phyloP scores from a whole-genome alignment of 139 green algal genomes.

The Ettlia oleoabundans region DNA sequence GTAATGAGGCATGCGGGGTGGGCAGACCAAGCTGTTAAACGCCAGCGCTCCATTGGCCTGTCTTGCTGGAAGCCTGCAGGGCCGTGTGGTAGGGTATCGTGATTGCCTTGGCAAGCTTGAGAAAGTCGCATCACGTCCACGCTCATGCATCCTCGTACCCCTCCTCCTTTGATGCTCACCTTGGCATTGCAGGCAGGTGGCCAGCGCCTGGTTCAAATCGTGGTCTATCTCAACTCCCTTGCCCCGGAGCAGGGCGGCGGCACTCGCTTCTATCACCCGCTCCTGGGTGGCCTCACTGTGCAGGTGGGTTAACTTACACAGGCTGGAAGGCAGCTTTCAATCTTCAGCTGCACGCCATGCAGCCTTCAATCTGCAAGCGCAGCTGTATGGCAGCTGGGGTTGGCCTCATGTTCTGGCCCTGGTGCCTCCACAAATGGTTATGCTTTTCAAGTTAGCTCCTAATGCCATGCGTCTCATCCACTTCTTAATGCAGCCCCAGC shows the following conservation, averaged over 20 bases:
- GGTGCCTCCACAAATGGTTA: neutral
- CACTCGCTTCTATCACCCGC: conserved; percentile 11
- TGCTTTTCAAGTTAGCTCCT: neutral
- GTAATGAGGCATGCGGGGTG: too few relatives aligned
- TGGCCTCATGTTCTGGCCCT: neutral
- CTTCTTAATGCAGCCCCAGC: neutral
- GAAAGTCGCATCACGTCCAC: too few relatives aligned
- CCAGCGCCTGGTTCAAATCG: conserved; percentile 30
- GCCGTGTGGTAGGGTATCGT: too few relatives aligned
- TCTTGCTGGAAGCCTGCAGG: too few relatives aligned
- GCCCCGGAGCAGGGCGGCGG: neutral
- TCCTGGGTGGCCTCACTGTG: neutral
- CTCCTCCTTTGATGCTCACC: neutral
- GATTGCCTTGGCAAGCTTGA: too few relatives aligned
- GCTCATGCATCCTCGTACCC: neutral
- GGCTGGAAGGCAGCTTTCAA: too few relatives aligned
- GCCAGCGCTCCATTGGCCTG: too few relatives aligned
- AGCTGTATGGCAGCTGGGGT: too few relatives aligned
- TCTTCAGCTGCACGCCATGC: too few relatives aligned
- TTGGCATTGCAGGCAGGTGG: conserved; percentile 16
- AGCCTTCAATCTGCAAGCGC: too few relatives aligned
- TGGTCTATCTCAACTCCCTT: conserved; percentile 8
- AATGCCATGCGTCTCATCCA: too few relatives aligned
- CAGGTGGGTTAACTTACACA: neutral
- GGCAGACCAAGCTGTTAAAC: too few relatives aligned